Percentiles rank a stretch among this genome's conserved stretches.
phyloP scores from a whole-genome alignment of 73 alveolate genomes.

The Paramecium caudatum region DNA sequence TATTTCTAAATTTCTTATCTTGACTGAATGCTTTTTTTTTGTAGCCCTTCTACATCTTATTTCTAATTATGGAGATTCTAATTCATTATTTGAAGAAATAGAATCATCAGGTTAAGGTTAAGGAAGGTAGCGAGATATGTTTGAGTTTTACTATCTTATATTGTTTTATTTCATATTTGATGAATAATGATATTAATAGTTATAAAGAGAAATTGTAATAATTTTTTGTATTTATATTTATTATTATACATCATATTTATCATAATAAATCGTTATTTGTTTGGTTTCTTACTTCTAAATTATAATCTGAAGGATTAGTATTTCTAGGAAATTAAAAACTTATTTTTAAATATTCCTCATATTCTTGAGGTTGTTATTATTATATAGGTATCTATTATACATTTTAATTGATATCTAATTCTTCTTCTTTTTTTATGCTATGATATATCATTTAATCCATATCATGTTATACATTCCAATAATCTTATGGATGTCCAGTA shows the following conservation, averaged over 20 bases:
- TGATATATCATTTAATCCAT: slow-evolving; percentile 4
- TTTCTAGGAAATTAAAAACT: background rate
- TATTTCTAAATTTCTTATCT: background rate
- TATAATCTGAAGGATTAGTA: background rate
- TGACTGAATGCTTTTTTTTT: background rate
- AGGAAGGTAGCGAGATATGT: background rate
- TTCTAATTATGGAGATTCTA: background rate
- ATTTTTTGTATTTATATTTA: too few relatives aligned
- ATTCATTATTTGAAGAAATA: slow-evolving; percentile 24
- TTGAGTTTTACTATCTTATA: too few relatives aligned
- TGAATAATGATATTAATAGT: too few relatives aligned
- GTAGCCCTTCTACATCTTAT: background rate
- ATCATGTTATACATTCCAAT: slow-evolving; percentile 5
- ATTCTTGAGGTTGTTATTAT: slow-evolving; percentile 8
- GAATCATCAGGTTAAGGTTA: slow-evolving; percentile 11
- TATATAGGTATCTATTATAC: too few relatives aligned
- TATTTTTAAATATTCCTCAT: slow-evolving; percentile 12
- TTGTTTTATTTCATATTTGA: too few relatives aligned
- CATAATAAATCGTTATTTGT: background rate
- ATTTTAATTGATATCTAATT: background rate
- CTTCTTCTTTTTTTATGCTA: slow-evolving; percentile 12
- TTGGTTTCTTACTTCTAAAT: slow-evolving; percentile 32
- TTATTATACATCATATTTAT: slow-evolving; percentile 15
- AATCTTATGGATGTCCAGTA: background rate
- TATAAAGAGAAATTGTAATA: too few relatives aligned